Percentiles rank a stretch among this genome's conserved stretches.
These are phyloP conservation scores for Orbilia javanica DNA, from an alignment of 2,329 filamentous ascomycete species.

Conservation along the genomic window DNA sequence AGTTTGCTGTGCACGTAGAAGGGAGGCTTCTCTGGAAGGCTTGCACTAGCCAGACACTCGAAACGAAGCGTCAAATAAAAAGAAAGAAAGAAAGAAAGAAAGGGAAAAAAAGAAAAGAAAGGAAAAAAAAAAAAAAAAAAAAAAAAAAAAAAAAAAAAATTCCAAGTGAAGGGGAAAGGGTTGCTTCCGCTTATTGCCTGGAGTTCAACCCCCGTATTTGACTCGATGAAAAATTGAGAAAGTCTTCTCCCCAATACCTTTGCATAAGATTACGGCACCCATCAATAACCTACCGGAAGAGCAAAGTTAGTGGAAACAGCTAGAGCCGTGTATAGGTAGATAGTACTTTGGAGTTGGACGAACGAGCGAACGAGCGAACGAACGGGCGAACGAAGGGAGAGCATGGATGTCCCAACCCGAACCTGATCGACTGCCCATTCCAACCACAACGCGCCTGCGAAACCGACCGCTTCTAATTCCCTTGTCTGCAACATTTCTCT, in stretches of 20 bases:
- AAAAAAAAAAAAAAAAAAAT: not conserved
- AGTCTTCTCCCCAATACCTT: not conserved
- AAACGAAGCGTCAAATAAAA: not conserved
- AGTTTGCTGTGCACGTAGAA: too few species aligned
- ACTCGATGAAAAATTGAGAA: conserved; percentile 2
- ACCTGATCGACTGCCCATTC: conserved; percentile 34
- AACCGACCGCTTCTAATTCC: conserved; percentile 14
- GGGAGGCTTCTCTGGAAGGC: too few species aligned
- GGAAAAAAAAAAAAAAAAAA: not conserved
- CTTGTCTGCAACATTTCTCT: not conserved
- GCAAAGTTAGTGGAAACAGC: too few species aligned
- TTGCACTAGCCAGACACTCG: not conserved
- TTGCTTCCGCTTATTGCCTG: conserved; percentile 24
- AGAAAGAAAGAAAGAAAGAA: not conserved
- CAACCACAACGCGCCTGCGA: conserved; percentile 31
- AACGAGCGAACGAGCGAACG: not conserved
- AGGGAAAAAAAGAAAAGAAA: not conserved
- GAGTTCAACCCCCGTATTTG: conserved; percentile 18
- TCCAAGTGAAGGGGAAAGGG: not conserved
- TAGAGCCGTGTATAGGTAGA: not conserved
- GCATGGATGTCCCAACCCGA: conserved; percentile 45
- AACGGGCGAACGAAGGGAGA: not conserved
- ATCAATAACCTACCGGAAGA: not conserved
- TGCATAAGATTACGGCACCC: not conserved
- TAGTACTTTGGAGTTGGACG: not conserved